Conservation (phyloP, 2,329 filamentous ascomycete genomes). For the Pestalotiopsis sp. region DNA sequence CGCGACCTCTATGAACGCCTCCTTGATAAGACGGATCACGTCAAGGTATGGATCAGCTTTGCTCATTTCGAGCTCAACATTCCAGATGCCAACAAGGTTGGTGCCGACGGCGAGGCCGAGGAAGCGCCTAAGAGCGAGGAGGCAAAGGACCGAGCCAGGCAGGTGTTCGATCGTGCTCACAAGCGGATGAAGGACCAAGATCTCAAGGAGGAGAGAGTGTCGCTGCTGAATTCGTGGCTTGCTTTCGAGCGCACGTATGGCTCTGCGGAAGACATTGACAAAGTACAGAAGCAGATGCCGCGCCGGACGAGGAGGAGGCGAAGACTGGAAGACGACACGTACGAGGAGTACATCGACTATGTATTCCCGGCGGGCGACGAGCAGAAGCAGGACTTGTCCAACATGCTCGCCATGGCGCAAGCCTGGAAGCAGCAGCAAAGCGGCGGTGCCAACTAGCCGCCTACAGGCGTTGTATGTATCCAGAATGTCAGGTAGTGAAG, state of each 20-base stretch:
- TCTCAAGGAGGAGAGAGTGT: slow-evolving; percentile 91
- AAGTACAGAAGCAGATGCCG: slow-evolving; percentile 92
- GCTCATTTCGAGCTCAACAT: slow-evolving; percentile 98
- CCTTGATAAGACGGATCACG: slow-evolving; percentile 92
- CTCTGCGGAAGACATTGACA: slow-evolving; percentile 71
- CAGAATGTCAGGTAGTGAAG: neutral
- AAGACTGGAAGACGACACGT: slow-evolving; percentile 87
- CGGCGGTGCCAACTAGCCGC: neutral
- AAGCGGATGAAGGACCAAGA: slow-evolving; percentile 86
- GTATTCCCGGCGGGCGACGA: slow-evolving; percentile 95
- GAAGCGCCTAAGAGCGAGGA: slow-evolving; percentile 76
- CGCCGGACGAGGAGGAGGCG: slow-evolving; percentile 89
- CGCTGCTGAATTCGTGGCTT: slow-evolving; percentile 88
- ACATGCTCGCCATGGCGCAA: slow-evolving; percentile 82
- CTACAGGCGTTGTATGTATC: neutral
- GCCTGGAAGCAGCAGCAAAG: slow-evolving; percentile 76
- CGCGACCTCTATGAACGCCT: slow-evolving; percentile 86
- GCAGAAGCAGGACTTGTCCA: slow-evolving; percentile 80
- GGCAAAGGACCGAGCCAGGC: slow-evolving; percentile 80
- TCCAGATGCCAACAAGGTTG: slow-evolving; percentile 69
- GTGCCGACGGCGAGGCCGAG: slow-evolving; percentile 62
- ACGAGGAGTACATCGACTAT: slow-evolving; percentile 97
- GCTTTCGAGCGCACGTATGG: slow-evolving; percentile 90
- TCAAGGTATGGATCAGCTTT: slow-evolving; percentile 99
- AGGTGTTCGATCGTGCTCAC: slow-evolving; percentile 83